Evolutionary conservation across 805 yeast species (phyloP).

Genomic region (Metschnikowia gruessii): DNA sequence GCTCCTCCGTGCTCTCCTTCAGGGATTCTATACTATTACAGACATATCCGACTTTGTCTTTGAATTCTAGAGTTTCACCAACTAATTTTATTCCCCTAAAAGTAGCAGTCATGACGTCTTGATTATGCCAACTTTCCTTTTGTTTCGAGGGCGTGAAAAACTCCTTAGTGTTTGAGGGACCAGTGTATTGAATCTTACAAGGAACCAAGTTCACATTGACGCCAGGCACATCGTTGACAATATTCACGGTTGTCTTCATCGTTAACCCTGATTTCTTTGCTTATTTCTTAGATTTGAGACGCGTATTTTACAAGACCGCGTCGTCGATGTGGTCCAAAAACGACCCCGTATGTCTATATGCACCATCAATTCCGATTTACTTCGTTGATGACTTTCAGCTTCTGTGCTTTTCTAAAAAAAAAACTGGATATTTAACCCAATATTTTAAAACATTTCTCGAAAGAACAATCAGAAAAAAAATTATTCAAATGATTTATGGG

Average conservation of each 20-base stretch:
- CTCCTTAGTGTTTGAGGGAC: slow-evolving; percentile 12
- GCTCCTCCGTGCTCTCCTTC: neutral
- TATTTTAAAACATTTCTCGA: too few species aligned
- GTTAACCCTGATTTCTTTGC: neutral
- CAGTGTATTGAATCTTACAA: slow-evolving; percentile 15
- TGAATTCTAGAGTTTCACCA: slow-evolving; percentile 12
- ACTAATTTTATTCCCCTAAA: slow-evolving; percentile 19
- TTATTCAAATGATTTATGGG: too few species aligned
- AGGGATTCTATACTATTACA: slow-evolving; percentile 13
- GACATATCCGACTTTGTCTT: slow-evolving; percentile 10
- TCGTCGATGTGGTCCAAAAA: too few species aligned
- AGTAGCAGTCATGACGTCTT: slow-evolving; percentile 9
- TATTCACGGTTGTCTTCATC: slow-evolving; percentile 4
- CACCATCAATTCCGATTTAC: too few species aligned
- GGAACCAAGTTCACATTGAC: slow-evolving; percentile 16
- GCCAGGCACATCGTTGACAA: slow-evolving; percentile 6
- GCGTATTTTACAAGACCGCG: neutral
- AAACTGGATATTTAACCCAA: too few species aligned
- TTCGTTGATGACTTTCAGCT: too few species aligned
- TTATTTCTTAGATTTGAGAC: neutral
- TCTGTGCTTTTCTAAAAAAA: too few species aligned
- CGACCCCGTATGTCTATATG: too few species aligned
- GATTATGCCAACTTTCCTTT: slow-evolving; percentile 1
- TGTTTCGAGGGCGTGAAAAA: slow-evolving; percentile 15
- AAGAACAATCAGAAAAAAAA: too few species aligned